Evolutionary conservation across 257 asterid species (phyloP), one percentile per base, ranked within the genome.

Genomic region (Ehretia macrophylla): DNA sequence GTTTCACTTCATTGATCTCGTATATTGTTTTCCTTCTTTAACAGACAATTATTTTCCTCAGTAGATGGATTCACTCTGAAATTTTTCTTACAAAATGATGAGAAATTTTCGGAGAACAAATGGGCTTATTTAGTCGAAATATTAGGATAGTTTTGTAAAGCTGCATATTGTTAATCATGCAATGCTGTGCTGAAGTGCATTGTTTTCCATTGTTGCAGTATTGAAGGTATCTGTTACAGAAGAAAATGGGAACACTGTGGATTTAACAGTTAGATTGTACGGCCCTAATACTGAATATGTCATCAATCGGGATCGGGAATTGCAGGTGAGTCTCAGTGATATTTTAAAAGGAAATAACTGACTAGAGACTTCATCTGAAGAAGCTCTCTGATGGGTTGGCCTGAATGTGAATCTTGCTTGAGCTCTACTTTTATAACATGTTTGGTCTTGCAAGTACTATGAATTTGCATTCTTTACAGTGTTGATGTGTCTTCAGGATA

Each of bases 231-330:
- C 97, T 56, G 89, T 84, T 60, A 81, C 55, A 35, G 96, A 88
- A 60, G 84, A 76, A 0, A 72, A 72, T 8, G 76, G 79, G 55
- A 66, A 71, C 39, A 61, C 49, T 37, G 79, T 75, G 64, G 62
- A 67, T 68, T 56, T 81, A 77, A 88, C 99, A 12, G 81, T 88
- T 65, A 78, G 99, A 68, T 60, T 92, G 51, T 92, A 84, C 73
- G 99, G 99, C 53, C 99, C 99, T 38, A 86, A 92, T 74, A 92
- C 99, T 51, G 97, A 92, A 54, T 88, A 86, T 66, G 99, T 92
- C 65, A 88, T 92, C 68, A 72, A 92, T 66, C 97, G 97, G 49
- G 79, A 84, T 50, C 80, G 99, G 75, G 99, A 92, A 64, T 72
- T 86, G 72, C 86, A 74, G 95, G 96, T 85, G 64, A 54, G 64